Evolutionary conservation across 1,284 basidiomycete species (phyloP), one percentile per base, ranked within the genome.

Genomic region (Cutaneotrichosporon curvatum): DNA sequence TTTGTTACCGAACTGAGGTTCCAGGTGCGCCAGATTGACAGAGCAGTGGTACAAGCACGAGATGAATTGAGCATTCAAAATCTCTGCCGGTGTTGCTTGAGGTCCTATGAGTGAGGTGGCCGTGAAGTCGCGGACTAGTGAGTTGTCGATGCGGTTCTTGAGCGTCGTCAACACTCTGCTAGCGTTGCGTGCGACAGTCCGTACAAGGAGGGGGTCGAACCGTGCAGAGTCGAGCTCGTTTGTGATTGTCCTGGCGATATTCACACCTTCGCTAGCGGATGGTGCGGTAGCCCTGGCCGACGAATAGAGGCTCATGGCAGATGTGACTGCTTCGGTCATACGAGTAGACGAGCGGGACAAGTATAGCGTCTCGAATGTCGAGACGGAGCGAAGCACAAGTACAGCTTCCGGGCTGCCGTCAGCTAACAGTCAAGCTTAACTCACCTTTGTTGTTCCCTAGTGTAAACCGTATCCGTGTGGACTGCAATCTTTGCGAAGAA

Each of bases 401-500:
- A 95, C 78, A 1, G 92, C 90, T 72, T 97, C 94, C 23, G 90
- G 85, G 60, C 89, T 91, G 50, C 12, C 30, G 30, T 45, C 31
- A 43, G 39, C 16, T 7, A 7, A 5, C 4, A 2, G 5, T 11
- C 5, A 22, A 11, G 12, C 25, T 20, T 7, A 7, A 33, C 69
- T 41, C 45, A 87, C 87, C 87, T 91, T 72, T 96, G 92, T 43
- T 85, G 78, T 6, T 79, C 76, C 40, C 81, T 78, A 0, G 81
- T 83, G 66, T 97, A 97, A 4, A 86, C 75, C 0, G 92, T 94
- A 65, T 96, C 91, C 0, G 92, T 95, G 60, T 95, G 87, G 4
- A 95, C 83, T 1, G 88, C 81, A 40, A 96, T 91, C 67, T 91
- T 91, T 16, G 85, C 82, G 65, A 97, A 96, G 70, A 97, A 94